Base-by-base conservation (phyloP, 2,329 filamentous ascomycete species). In the Arthrobotrys conoides region DNA sequence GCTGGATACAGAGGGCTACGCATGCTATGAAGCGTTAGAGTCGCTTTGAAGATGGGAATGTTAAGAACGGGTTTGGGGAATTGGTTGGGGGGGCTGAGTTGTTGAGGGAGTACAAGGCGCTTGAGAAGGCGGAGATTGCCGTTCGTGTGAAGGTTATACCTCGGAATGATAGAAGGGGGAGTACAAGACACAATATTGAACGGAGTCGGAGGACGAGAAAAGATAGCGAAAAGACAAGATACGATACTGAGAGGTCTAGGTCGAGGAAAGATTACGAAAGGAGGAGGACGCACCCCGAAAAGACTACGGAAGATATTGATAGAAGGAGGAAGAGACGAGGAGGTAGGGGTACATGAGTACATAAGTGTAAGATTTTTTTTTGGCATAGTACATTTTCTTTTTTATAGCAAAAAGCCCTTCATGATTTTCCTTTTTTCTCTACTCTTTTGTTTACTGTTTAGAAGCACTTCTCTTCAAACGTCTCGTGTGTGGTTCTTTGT, bases 11-110 rank as follows among this genome's bases (percentile, higher is more conserved):
- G 36, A 63, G 72, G 46, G 72, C 65, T 24, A 70, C 67, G n/a
- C 48, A 64, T 46, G 48, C 57, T 30, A 77, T 71, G 14, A 77
- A 71, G 67, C 73, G 73, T 30, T 77, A 77, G 67, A 49, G 33
- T 48, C 73, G 73, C 73, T 77, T 87, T 86, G 18, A 86, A 85
- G 18, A 87, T 83, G 27, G 85, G 22, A 86, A 80, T 41, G 38
- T 16, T 14, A 41, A 12, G 14, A 87, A 86, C 80, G 87, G 86
- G 61, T 2, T 48, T 86, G 86, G 24, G 87, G 33, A 44, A 36
- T 53, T 61, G 24, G 66, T 44, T 20, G 66, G 49, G 48, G 38
- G 30, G 38, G 3, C 5, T 51, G 48, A 20, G 20, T 27, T 76
- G 55, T 70, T 49, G 44, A 55, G 55, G 27, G 46, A 71, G 48